Conservation (phyloP, 2,329 filamentous ascomycete species). For the Lachnellula subtilissima region DNA sequence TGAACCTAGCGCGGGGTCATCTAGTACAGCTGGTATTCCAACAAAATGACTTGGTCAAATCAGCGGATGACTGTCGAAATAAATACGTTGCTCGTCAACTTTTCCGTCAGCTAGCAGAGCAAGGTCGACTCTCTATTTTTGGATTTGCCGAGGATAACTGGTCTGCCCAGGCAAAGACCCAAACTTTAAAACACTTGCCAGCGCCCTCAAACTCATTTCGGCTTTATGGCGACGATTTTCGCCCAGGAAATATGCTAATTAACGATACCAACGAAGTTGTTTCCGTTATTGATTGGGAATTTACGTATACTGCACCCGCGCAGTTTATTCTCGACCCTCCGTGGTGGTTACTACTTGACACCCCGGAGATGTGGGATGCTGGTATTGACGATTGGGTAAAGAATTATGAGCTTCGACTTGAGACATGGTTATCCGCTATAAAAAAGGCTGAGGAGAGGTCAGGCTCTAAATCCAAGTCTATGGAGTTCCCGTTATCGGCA, state of each 20-base stretch:
- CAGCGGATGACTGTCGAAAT: not conserved
- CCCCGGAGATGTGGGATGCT: not conserved
- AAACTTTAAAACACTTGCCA: not conserved
- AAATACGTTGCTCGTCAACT: not conserved
- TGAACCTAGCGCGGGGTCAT: not conserved
- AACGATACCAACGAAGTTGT: not conserved
- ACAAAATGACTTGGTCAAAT: not conserved
- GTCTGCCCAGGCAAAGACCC: not conserved
- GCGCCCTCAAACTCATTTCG: not conserved
- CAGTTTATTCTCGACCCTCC: not conserved
- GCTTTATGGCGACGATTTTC: not conserved
- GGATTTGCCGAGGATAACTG: conserved; percentile 2
- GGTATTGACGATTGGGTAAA: not conserved
- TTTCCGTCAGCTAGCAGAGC: conserved; percentile 21
- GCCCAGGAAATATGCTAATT: not conserved
- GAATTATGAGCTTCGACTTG: not conserved
- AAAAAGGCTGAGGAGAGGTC: not conserved
- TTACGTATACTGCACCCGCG: not conserved
- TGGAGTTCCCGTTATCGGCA: conserved; percentile 13
- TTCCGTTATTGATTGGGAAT: not conserved
- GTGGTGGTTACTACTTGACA: not conserved
- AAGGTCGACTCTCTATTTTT: not conserved
- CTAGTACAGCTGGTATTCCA: not conserved
- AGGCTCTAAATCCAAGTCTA: not conserved
- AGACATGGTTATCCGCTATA: not conserved